Base-by-base conservation (phyloP, 1,284 basidiomycete genomes). In the Moniliophthora roreri region DNA sequence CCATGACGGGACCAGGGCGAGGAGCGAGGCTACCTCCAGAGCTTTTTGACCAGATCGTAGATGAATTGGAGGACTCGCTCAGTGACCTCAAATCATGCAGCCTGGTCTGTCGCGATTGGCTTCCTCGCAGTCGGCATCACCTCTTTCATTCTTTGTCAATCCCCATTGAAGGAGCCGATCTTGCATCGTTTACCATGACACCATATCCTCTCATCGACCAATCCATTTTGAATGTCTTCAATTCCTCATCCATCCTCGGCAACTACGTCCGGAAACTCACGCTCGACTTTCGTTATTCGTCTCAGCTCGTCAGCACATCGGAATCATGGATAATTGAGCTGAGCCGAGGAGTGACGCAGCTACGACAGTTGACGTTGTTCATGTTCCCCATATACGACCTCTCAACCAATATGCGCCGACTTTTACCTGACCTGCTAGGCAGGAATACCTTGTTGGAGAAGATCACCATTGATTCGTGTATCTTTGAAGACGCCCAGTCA, bases 251-350 rank as follows among this genome's bases (percentile, higher is more conserved):
- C 4, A 10, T 15, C 21, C 28, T 46, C 24, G 28, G n/a, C 23
- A 4, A 13, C 11, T 32, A 32, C 2, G 24, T 46, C 44, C 44
- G 18, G 44, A 26, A 32, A 32, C 44, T 46, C 26, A 46, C 44
- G 16, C 24, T 46, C 21, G 44, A 46, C 28, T 46, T 46, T 28
- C 44, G 44, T 15, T 46, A 46, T 46, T 46, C 44, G 16, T 26
- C 24, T 15, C 24, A 32, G 18, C 44, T 46, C 13, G 23, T 46
- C 24, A 15, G 24, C 44, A 16, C 44, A 10, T 46, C 44, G 6
- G 44, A 46, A 18, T 15, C 44, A 32, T 46, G 26, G 24, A 23
- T 46, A 13, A n/a, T 32, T 11, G 44, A 46, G 8, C 15, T 46
- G 24, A 16, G n/a, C 28, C 44, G 24, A 1, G 28, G 3, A 15